Base-by-base conservation (phyloP, 768 basidiomycete genomes). In the Rubroboletus pulcherrimus region DNA sequence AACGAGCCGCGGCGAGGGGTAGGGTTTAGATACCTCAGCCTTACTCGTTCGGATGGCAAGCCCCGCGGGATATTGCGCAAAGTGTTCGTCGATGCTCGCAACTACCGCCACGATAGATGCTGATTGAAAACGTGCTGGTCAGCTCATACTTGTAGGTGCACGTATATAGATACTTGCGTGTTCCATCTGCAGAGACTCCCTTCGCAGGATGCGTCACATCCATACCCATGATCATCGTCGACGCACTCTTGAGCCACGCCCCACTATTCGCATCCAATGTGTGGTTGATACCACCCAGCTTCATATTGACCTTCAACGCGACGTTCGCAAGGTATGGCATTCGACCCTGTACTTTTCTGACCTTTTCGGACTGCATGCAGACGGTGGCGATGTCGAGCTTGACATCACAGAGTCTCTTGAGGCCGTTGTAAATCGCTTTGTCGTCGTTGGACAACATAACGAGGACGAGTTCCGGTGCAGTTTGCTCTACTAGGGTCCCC, bases 141-240 rank as follows among this genome's bases (percentile, higher is more conserved):
- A 56, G n/a, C 17, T 40, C 15, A 1, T 41, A n/a, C 11, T 8
- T 9, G 21, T 7, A 19, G 10, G 10, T 6, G n/a, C 26, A 14
- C 3, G 17, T 40, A 11, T 4, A 15, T 42, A 37, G 21, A 37
- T 31, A 17, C 71, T 59, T 35, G 66, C 70, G 78, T 3, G 79
- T 75, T 34, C 80, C 79, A 39, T 66, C 72, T 55, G 80, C 75
- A 52, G 85, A 86, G 1, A 81, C 79, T 5, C 82, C 83, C 8
- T 83, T 84, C 7, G 89, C 47, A 2, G 65, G 88, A 70, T 93
- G 91, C 0, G 88, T 91, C 30, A 89, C 87, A 33, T 82, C 81
- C 74, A 81, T 78, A 26, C 82, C 82, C 21, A 82, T 77, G 43
- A 83, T 58, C 78, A 82, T 83, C 11, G 82, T 83, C 29, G 77